These are phyloP conservation scores for Exophiala bonariae DNA, from an alignment of 2,329 filamentous ascomycete genomes.

Conservation along the genomic window DNA sequence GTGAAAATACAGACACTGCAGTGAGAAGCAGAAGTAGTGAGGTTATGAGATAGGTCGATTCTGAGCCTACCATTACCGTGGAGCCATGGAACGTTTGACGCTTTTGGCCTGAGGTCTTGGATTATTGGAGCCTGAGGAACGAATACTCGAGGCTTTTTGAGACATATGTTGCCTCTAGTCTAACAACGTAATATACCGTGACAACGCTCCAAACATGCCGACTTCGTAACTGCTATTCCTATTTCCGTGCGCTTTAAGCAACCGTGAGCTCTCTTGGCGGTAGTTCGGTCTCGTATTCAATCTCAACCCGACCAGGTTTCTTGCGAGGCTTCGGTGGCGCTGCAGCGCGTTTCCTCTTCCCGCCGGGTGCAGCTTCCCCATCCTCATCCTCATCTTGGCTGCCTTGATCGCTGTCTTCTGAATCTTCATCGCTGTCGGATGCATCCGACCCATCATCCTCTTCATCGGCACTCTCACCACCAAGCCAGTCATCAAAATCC, in stretches of 20 bases:
- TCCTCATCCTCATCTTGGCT: slow-evolving; percentile 51
- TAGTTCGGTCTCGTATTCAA: slow-evolving; percentile 75
- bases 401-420: slow-evolving; percentile 58
- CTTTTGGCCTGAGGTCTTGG: no score
- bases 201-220: no score
- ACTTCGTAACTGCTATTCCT: no score
- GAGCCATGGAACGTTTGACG: no score
- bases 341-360: slow-evolving; percentile 58
- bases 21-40: no score
- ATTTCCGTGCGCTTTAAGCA: slow-evolving; percentile 25
- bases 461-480: slow-evolving; percentile 62
- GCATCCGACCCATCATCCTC: slow-evolving; percentile 56
- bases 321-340: slow-evolving; percentile 58
- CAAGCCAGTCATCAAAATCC: slow-evolving; percentile 96
- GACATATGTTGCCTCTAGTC: no score
- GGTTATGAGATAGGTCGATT: no score
- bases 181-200: no score
- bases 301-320: slow-evolving; percentile 67
- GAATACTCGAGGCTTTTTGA: no score
- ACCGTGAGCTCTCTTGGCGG: slow-evolving; percentile 53
- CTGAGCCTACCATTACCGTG: no score
- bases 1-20: no score
- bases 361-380: slow-evolving; percentile 52
- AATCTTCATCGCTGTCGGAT: slow-evolving; percentile 58
- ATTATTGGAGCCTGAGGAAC: no score